Base-by-base conservation (phyloP, 441 rosid genomes). In the Gossypium laxum region DNA sequence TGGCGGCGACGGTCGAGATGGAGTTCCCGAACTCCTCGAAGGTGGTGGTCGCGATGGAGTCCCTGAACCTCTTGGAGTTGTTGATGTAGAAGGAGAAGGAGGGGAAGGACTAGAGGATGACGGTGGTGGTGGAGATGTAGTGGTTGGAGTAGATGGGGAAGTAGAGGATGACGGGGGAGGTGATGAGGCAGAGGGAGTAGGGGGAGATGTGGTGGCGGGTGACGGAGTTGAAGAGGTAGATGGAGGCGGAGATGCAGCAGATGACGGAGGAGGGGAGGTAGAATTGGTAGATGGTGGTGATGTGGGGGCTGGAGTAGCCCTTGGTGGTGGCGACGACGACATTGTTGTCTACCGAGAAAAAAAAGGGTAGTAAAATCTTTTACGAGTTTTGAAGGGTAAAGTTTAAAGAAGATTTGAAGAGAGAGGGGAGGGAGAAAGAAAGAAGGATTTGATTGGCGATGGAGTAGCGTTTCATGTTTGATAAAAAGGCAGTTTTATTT, bases 261-360 rank as follows among this genome's bases (percentile, higher is more conserved):
- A 3, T 0, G 83, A 56, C 8, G 85, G 77, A 7, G 86, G 76
- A n/a, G 88, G 70, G 58, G 89, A 17, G 22, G 85, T 62, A 62
- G 77, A 59, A 70, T 74, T 67, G 30, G 75, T 38, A 1, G 86
- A 28, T 4, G 93, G 77, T 1, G 91, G 80, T 4, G 93, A 77
- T 7, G 91, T 71, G 1, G 91, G 81, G 19, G 79, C 60, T 17
- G 85, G 83, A 12, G 80, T 50, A 6, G 82, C 26, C 30, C 79
- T 81, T 3, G 88, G 84, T 10, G 88, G 30, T 55, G 90, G 89
- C 5, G 89, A 70, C 11, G 89, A 70, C 2, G 96, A 85, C 82
- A 92, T 82, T 51, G 85, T 24, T 22, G 48, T 34, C 45, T 18
- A 54, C 62, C 4, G 18, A 17, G 58, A 0, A 41, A 26, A 6